Percentiles rank a stretch among this genome's conserved stretches.
Conservation (phyloP, 495 filamentous ascomycete species). For the Pseudoneurospora amorphoporcata region DNA sequence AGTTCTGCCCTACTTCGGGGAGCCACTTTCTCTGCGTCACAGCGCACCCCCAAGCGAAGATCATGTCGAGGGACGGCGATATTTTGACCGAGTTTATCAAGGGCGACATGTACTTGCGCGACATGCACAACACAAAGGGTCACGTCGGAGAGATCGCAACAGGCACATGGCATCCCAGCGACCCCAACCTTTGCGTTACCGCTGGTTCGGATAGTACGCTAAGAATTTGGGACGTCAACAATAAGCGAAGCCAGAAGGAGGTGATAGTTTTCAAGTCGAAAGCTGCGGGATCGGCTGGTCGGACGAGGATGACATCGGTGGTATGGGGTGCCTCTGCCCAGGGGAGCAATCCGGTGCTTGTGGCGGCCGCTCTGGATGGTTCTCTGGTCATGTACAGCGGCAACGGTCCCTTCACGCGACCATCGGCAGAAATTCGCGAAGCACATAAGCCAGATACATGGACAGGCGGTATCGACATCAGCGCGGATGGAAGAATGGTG, state of each 20-base stretch:
- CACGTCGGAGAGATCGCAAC: conserved; percentile 83
- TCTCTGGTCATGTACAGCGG: conserved; percentile 87
- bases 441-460: conserved; percentile 79
- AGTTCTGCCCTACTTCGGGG: conserved; percentile 77
- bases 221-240: conserved; percentile 92
- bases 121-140: conserved; percentile 94
- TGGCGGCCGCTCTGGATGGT: conserved; percentile 82
- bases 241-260: conserved; percentile 76
- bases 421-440: conserved; percentile 73
- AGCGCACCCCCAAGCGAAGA: conserved; percentile 78
- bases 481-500: conserved; percentile 77
- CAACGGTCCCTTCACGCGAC: conserved; percentile 76
- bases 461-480: conserved; percentile 91
- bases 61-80: conserved; percentile 82
- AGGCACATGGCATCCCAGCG: conserved; percentile 79
- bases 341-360: conserved; percentile 68
- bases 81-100: conserved; percentile 79
- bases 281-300: conserved; percentile 72
- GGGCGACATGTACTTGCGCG: conserved; percentile 94
- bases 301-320: conserved; percentile 88
- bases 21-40: conserved; percentile 76
- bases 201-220: conserved; percentile 89
- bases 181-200: conserved; percentile 74
- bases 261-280: conserved; percentile 92
- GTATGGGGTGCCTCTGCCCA: conserved; percentile 73